Percentiles rank a stretch among this genome's conserved stretches.
phyloP scores from a whole-genome alignment of 306 rosid species.

The Lathyrus tuberosus region DNA sequence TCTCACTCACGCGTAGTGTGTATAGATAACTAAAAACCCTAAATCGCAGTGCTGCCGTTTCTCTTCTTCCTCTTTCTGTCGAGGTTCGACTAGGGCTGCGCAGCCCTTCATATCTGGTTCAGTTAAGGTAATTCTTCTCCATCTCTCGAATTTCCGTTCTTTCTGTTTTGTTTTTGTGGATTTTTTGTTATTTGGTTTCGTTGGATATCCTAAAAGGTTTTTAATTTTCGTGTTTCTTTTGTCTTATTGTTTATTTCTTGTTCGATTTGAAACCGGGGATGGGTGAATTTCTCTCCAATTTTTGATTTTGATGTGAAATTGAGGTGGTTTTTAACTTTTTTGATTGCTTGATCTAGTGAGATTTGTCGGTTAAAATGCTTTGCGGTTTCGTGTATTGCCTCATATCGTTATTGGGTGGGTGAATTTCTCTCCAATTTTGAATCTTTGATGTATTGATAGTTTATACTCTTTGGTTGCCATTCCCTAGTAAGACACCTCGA shows the following conservation, averaged over 20 bases:
- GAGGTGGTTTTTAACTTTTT: background rate
- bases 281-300: background rate
- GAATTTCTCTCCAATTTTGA: background rate
- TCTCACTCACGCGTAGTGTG: background rate
- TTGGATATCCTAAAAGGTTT: background rate
- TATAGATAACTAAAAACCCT: constrained; percentile 42
- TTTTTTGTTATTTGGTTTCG: background rate
- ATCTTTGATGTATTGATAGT: background rate
- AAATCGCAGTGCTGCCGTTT: constrained; percentile 4
- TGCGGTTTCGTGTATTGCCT: background rate
- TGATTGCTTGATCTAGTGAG: background rate
- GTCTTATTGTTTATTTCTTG: background rate
- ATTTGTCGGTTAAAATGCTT: background rate
- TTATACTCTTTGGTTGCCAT: too few species aligned
- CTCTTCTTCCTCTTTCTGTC: background rate
- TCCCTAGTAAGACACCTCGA: too few species aligned
- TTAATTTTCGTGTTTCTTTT: background rate
- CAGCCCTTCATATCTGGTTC: constrained; percentile 46
- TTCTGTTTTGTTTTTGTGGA: background rate
- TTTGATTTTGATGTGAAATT: background rate
- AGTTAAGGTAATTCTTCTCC: constrained; percentile 35
- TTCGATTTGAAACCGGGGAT: background rate
- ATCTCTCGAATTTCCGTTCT: background rate
- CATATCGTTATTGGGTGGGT: background rate
- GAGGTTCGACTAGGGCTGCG: constrained; percentile 45